Conservation (phyloP, 306 rosid genomes). For the Cicer chorassanicum region DNA sequence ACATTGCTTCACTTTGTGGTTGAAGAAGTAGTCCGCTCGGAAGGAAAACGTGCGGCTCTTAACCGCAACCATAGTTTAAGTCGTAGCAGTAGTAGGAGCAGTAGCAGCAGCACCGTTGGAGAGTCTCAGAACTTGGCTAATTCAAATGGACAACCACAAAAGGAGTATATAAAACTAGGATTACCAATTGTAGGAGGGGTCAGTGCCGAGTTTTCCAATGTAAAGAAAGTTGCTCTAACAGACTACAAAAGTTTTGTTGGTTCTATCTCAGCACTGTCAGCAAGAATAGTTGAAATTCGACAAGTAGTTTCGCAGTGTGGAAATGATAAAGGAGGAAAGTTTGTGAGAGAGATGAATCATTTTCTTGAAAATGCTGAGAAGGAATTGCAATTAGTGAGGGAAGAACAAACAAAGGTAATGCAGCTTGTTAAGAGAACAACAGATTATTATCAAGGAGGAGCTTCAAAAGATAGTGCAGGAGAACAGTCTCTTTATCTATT, state of each 20-base stretch:
- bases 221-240: constrained; percentile 71
- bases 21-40: constrained; percentile 88
- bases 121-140: constrained; percentile 35
- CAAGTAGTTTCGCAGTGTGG: constrained; percentile 51
- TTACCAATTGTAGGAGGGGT: constrained; percentile 90
- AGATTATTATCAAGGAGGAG: constrained; percentile 74
- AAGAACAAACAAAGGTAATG: constrained; percentile 64
- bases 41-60: constrained; percentile 78
- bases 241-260: constrained; percentile 63
- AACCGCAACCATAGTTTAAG: constrained; percentile 60
- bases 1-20: constrained; percentile 93
- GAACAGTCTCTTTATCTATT: constrained; percentile 72
- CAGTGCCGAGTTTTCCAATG: constrained; percentile 78
- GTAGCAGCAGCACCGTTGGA: constrained; percentile 26
- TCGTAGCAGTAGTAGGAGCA: constrained; percentile 54
- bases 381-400: constrained; percentile 60
- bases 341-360: constrained; percentile 67
- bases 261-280: constrained; percentile 57
- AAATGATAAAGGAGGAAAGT: constrained; percentile 60
- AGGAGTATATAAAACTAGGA: constrained; percentile 73
- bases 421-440: constrained; percentile 72
- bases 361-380: constrained; percentile 68
- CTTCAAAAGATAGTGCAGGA: constrained; percentile 59
- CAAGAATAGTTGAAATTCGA: constrained; percentile 50
- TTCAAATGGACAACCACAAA: constrained; percentile 65